Evolutionary conservation across 768 basidiomycete genomes (phyloP).

Genomic region (Rhodotorula babjevae): DNA sequence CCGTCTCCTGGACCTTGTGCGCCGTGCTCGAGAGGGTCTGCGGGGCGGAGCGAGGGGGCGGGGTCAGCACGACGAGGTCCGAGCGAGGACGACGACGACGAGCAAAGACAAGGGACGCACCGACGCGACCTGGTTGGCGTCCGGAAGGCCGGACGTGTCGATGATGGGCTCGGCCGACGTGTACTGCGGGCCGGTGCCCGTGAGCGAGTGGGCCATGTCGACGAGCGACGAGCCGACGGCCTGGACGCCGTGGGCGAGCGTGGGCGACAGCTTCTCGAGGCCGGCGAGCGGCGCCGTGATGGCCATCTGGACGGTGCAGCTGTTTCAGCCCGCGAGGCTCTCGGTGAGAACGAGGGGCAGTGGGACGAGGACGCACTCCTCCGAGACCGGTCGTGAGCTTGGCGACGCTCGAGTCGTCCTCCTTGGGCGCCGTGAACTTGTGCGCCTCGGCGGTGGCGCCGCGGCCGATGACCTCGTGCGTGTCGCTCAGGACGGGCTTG

Average conservation of each 20-base stretch:
- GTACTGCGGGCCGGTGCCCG: background rate
- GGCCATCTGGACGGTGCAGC: background rate
- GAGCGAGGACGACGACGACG: no score
- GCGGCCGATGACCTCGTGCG: no score
- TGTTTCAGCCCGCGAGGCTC: background rate
- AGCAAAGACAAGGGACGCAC: background rate
- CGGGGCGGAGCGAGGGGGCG: background rate
- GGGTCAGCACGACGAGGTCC: background rate
- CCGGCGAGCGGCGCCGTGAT: conserved; percentile 4
- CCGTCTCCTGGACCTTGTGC: background rate
- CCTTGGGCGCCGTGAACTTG: background rate
- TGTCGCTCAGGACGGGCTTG: no score
- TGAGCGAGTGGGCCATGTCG: background rate
- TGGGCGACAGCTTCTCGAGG: conserved; percentile 8
- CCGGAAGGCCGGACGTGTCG: background rate
- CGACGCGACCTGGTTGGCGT: background rate
- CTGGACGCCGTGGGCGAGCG: conserved; percentile 1
- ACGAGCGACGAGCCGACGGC: background rate
- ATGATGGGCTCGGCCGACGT: background rate
- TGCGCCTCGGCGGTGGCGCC: background rate
- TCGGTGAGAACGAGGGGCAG: background rate
- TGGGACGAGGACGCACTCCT: conserved; percentile 1
- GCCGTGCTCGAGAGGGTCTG: background rate
- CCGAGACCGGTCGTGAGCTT: conserved; percentile 2
- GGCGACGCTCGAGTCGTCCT: background rate